Conservation (phyloP, 73 alveolate genomes). For the Stentor coeruleus region DNA sequence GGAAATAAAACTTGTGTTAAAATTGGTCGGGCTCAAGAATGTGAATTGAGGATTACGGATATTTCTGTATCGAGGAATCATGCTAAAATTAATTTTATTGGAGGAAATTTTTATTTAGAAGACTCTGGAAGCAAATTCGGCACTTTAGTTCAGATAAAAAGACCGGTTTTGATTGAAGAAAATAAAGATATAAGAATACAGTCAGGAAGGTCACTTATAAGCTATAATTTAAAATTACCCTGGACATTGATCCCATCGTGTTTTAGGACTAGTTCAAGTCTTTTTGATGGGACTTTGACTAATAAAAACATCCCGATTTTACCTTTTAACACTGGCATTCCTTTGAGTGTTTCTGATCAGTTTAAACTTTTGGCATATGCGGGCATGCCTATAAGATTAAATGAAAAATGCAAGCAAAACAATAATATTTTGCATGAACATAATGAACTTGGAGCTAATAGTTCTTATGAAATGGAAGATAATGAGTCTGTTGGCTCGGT, state of each 20-base stretch:
- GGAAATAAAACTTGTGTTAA: not conserved
- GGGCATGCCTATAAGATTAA: not conserved
- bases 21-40: slow-evolving; percentile 48
- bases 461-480: slow-evolving; percentile 14
- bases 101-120: slow-evolving; percentile 17
- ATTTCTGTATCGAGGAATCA: slow-evolving; percentile 46
- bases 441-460: not conserved
- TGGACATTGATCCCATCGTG: slow-evolving; percentile 28
- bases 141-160: slow-evolving; percentile 28
- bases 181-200: not conserved
- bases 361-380: not conserved
- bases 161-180: slow-evolving; percentile 23
- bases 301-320: not conserved
- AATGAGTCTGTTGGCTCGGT: not conserved
- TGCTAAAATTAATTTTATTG: slow-evolving; percentile 21
- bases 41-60: slow-evolving; percentile 45
- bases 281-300: not conserved
- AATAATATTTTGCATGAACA: slow-evolving; percentile 5
- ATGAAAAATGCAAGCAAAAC: not conserved
- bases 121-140: slow-evolving; percentile 35
- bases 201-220: slow-evolving; percentile 21
- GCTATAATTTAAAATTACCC: not conserved
- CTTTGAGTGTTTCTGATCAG: slow-evolving; percentile 9
- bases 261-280: slow-evolving; percentile 1
- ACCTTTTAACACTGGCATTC: slow-evolving; percentile 30